phyloP scores from a whole-genome alignment of 1,139 yeast genomes.

The Taphrina confusa region DNA sequence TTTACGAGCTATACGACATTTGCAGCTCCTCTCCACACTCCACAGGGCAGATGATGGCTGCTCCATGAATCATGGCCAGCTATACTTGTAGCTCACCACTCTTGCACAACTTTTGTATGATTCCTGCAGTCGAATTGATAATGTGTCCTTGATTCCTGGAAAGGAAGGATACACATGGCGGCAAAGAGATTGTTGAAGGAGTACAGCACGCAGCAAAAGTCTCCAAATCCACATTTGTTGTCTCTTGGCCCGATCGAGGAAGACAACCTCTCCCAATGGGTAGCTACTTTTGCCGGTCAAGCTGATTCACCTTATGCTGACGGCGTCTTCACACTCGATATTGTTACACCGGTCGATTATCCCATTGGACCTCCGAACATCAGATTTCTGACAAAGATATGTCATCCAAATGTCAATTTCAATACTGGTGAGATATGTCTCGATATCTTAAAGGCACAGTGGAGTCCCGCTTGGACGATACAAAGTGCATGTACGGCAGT shows the following conservation, averaged over 20 bases:
- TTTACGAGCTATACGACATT: not conserved
- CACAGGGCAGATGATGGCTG: no score
- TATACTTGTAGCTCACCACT: no score
- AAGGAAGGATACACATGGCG: not conserved
- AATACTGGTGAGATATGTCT: constrained; percentile 76
- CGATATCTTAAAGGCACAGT: constrained; percentile 64
- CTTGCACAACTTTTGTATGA: no score
- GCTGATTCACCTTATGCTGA: constrained; percentile 54
- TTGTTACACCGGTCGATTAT: constrained; percentile 57
- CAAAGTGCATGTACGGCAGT: constrained; percentile 71
- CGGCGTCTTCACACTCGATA: constrained; percentile 61
- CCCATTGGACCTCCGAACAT: constrained; percentile 73
- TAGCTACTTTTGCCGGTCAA: constrained; percentile 58
- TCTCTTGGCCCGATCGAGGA: constrained; percentile 40
- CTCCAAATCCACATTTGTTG: constrained; percentile 28
- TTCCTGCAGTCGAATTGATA: no score
- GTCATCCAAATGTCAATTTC: constrained; percentile 75
- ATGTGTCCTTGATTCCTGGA: no score
- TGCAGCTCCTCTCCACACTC: not conserved
- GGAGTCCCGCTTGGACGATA: constrained; percentile 92
- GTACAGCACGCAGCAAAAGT: constrained; percentile 10
- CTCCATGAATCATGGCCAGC: no score
- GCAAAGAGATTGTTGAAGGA: constrained; percentile 21
- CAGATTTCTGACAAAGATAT: constrained; percentile 57
- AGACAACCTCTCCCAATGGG: constrained; percentile 59